Evolutionary conservation across 768 basidiomycete genomes (phyloP).

Genomic region (Coprinellus aureogranulatus): DNA sequence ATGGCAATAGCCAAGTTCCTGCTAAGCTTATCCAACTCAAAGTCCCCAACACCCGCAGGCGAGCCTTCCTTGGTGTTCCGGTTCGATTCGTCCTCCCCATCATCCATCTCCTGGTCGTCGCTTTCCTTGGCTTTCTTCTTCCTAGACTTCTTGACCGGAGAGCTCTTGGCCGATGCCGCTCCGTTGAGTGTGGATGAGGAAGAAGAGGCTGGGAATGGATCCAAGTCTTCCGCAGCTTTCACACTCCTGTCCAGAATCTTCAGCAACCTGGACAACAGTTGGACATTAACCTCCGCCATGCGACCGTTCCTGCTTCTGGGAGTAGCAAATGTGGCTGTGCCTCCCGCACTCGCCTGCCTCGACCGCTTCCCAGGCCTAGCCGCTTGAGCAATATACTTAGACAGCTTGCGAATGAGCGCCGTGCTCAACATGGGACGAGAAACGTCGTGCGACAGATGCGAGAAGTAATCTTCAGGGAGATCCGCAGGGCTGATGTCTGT

Average conservation of each 20-base stretch:
- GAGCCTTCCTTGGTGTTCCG: conserved; percentile 12
- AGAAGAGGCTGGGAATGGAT: conserved; percentile 54
- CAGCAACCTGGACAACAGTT: conserved; percentile 60
- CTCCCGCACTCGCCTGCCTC: conserved; percentile 37
- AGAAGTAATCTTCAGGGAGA: conserved; percentile 65
- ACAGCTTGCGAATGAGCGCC: conserved; percentile 61
- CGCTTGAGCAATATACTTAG: conserved; percentile 65
- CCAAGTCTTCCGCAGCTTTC: conserved; percentile 69
- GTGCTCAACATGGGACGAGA: conserved; percentile 61
- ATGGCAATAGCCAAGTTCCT: conserved; percentile 57
- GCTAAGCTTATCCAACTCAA: conserved; percentile 49
- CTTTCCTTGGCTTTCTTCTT: conserved; percentile 40
- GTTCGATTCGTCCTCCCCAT: conserved; percentile 17
- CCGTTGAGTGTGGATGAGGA: conserved; percentile 9
- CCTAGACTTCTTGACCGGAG: conserved; percentile 49
- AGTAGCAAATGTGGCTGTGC: conserved; percentile 35
- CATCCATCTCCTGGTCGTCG: conserved; percentile 24
- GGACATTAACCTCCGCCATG: conserved; percentile 67
- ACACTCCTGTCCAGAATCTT: conserved; percentile 81
- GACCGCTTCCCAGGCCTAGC: conserved; percentile 68
- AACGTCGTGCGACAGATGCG: conserved; percentile 52
- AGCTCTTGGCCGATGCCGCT: conserved; percentile 26
- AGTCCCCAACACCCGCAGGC: conserved; percentile 36
- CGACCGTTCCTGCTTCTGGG: conserved; percentile 48
- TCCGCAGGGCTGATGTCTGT: conserved; percentile 62